Evolutionary conservation across 2,329 filamentous ascomycete genomes (phyloP), one percentile per base, ranked within the genome.

Genomic region (Diplodia intermedia): DNA sequence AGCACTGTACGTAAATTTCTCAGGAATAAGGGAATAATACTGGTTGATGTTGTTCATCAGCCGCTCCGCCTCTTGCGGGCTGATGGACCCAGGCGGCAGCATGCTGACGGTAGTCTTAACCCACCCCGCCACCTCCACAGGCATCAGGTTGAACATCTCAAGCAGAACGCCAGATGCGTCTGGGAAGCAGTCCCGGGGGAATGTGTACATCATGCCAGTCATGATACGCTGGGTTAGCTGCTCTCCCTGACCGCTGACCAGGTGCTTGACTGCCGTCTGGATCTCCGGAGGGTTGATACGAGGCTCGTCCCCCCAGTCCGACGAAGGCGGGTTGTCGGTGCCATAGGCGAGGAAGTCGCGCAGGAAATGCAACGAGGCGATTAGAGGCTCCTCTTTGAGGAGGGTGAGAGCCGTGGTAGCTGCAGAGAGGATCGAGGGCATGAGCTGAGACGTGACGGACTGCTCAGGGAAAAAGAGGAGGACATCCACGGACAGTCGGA

Each of bases 191-290:
- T 98, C 95, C 53, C 92, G 88, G 0, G 95, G 96, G 81, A 99
- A 99, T 0, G 91, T 96, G 78, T 97, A 97, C 94, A 99, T 98
- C 94, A 99, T 97, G 69, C 95, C 95, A 1, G 94, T 95, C 82
- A 99, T 86, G 68, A 97, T 90, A 71, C 94, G 91, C 80, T 97
- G 94, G 8, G 95, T 90, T 33, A 99, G 84, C 67, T 88, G 82
- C 74, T 93, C 90, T 47, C 95, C 93, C 71, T 93, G 89, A 1
- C 84, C 82, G 2, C 85, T 71, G 29, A 97, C 82, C 65, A 97
- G 85, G 69, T 87, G 85, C 78, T 90, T 91, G 69, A 98, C 90
- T 8, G 90, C 86, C 40, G 85, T 84, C 72, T 89, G 90, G 29
- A 97, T 86, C 72, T 94, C 89, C 3, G 87, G 83, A 0, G 90